phyloP scores from a whole-genome alignment of 805 yeast species.

The Wickerhamia fluorescens region DNA sequence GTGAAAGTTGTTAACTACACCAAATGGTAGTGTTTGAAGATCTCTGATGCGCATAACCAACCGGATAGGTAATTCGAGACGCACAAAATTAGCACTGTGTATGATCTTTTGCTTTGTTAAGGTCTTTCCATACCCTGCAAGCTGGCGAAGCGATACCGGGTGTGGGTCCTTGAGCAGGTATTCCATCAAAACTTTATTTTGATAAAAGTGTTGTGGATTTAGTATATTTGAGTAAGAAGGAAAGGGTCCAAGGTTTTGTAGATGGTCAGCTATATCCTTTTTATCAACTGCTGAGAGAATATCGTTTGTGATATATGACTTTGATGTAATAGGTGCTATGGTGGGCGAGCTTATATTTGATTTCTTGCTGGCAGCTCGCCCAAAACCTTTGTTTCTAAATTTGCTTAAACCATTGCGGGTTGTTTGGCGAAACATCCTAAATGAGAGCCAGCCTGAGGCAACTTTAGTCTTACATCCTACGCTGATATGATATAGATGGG shows the following conservation, averaged over 20 bases:
- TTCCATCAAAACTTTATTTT: conserved; percentile 57
- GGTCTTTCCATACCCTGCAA: conserved; percentile 82
- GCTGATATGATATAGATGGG: no score
- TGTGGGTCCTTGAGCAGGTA: conserved; percentile 67
- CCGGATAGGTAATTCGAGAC: conserved; percentile 78
- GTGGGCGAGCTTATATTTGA: no score
- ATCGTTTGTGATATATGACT: conserved; percentile 23
- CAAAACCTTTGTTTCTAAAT: no score
- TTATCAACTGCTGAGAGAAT: conserved; percentile 26
- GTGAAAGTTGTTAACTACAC: conserved; percentile 79
- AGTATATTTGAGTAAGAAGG: conserved; percentile 35
- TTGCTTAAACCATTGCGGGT: no score
- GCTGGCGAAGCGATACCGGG: conserved; percentile 83
- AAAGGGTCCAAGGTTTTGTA: conserved; percentile 32
- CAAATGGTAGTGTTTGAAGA: conserved; percentile 76
- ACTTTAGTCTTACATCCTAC: no score
- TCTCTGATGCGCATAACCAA: conserved; percentile 75
- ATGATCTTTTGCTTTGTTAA: conserved; percentile 72
- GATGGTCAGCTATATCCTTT: conserved; percentile 21
- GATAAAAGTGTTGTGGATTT: conserved; percentile 76
- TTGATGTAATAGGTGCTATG: conserved; percentile 14
- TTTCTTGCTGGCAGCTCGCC: no score
- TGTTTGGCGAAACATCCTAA: no score
- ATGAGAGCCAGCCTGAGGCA: no score
- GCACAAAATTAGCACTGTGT: conserved; percentile 80